Conservation (phyloP, 805 yeast species). For the Suhomyces xylopsoci region DNA sequence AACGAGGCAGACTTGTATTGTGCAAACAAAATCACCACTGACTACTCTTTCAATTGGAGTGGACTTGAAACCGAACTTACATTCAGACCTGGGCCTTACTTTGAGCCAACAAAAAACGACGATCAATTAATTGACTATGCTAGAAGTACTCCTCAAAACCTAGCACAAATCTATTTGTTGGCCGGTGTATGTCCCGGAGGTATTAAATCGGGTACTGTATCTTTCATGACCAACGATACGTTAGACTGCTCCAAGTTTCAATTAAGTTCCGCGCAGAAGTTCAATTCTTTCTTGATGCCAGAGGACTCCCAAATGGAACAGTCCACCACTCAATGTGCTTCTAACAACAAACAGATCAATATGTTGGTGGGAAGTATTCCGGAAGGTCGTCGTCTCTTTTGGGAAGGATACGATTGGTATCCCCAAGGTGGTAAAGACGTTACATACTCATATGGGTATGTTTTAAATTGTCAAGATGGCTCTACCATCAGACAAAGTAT, state of each 20-base stretch:
- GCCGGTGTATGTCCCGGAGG: slow-evolving; percentile 14
- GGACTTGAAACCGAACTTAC: slow-evolving; percentile 9
- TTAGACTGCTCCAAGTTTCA: slow-evolving; percentile 13
- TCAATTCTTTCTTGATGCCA: slow-evolving; percentile 17
- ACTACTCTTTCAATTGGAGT: slow-evolving; percentile 9
- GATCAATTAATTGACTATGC: slow-evolving; percentile 11
- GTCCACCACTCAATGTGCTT: not conserved
- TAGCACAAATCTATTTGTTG: slow-evolving; percentile 13
- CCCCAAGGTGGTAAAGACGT: slow-evolving; percentile 4
- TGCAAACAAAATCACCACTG: not conserved
- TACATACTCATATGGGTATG: slow-evolving; percentile 8
- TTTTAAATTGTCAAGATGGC: slow-evolving; percentile 12
- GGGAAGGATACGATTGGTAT: slow-evolving; percentile 12
- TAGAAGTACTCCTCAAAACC: slow-evolving; percentile 13
- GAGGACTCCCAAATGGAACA: slow-evolving; percentile 3
- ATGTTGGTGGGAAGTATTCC: slow-evolving; percentile 8
- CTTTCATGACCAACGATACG: slow-evolving; percentile 8
- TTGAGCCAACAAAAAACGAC: slow-evolving; percentile 2
- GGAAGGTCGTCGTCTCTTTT: slow-evolving; percentile 11
- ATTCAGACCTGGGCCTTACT: slow-evolving; percentile 13
- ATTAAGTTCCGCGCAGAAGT: slow-evolving; percentile 6
- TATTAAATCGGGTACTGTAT: slow-evolving; percentile 9
- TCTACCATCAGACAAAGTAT: not conserved
- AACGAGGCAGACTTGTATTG: slow-evolving; percentile 6
- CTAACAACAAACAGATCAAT: slow-evolving; percentile 2